Base-by-base conservation (phyloP, 768 basidiomycete genomes). In the Amanita molliuscula region DNA sequence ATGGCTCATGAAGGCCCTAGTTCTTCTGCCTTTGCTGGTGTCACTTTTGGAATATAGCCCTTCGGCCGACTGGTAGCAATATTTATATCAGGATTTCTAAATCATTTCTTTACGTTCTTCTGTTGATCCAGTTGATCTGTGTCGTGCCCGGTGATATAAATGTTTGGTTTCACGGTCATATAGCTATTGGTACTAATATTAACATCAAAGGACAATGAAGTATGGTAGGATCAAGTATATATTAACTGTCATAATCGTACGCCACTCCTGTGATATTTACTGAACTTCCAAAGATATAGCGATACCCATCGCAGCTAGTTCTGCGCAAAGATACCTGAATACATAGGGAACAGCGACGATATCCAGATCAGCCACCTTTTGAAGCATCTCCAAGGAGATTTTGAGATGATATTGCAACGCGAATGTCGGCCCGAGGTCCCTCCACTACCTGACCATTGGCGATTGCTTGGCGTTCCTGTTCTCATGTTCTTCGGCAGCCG, bases 291-390 rank as follows among this genome's bases (percentile, higher is more conserved):
- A 67, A 43, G 89, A 88, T 45, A 98, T 77, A 31, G 86, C 81
- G 58, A 99, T 97, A 41, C 96, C 95, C 95, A 98, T 98, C 15
- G 90, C 86, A n/a, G 94, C 94, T 57, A 99, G 70, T 69, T 99
- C 96, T 2, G 94, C 88, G 61, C 94, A 93, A 9, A 97, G 75
- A 69, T 93, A 90, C 44, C 90, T 76, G 68, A 96, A 95, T 45
- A 95, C 93, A 60, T 88, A 97, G 6, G 96, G 96, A 18, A 99
- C 78, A 10, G 95, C 95, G 47, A 99, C 82, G 42, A 99, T 84
- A 65, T 97, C 96, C 64, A 99, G 79, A 56, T 92, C 82, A n/a
- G 13, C 86, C 83, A 28, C 86, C 87, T 66, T 82, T 84, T 48
- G 67, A 67, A 21, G 74, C 66, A 33, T 68, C 65, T 44, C 76